Evolutionary conservation across 2,329 filamentous ascomycete species (phyloP), one percentile per base, ranked within the genome.

Genomic region (Beauveria bassiana): DNA sequence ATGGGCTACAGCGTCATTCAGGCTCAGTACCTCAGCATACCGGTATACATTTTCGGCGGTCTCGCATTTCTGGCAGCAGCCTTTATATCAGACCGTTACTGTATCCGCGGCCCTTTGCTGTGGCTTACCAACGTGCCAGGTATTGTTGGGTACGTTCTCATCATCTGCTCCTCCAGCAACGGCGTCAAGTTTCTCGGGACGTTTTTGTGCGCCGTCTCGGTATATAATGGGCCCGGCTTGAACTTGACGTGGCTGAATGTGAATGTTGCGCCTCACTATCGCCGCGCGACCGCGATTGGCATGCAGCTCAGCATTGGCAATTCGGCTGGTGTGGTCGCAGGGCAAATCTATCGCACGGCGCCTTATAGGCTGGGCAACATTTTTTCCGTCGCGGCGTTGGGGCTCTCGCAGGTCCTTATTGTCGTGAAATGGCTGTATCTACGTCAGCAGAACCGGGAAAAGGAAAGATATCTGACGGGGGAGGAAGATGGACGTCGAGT

Each of bases 11-110:
- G 73, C 43, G 75, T 74, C n/a, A 71, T 83, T 22, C 72, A 79
- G 65, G 77, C 78, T 12, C 80, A 85, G 61, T 78, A 80, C 42
- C 71, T 85, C 40, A 84, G 81, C 4, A 79, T 85, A 1, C 82
- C 82, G 0, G 80, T 84, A n/a, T 85, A 82, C 65, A 68, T 82
- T 16, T 77, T 78, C 62, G 81, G 79, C 3, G 79, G 76, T 1
- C 62, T 77, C 7, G 67, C 70, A 28, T 84, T 80, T 65, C 69
- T 84, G 6, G 62, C 66, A 0, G 65, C 79, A 1, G 78, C 80
- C 2, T 78, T 69, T 47, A 63, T 77, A n/a, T 80, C 79, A 0
- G 82, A 84, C 67, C 71, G 72, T 10, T 68, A 73, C 40, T 67
- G 67, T 24, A 51, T 71, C 16, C 70, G 73, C 3, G 71, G 70